Conservation (phyloP, 768 basidiomycete species). For the Podaxis sp. region DNA sequence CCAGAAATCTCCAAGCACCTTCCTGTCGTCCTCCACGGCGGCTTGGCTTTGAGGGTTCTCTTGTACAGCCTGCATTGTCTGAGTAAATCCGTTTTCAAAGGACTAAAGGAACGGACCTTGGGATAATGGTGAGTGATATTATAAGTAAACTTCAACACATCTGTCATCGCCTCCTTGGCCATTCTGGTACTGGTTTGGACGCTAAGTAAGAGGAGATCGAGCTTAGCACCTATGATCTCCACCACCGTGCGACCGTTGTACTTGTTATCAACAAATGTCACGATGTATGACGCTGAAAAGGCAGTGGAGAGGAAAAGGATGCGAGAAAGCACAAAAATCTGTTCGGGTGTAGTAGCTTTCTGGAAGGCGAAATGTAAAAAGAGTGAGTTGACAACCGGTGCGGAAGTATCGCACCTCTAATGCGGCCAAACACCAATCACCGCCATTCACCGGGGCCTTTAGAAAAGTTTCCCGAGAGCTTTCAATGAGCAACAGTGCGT, state of each 20-base stretch:
- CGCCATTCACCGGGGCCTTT: conserved; percentile 60
- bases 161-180: conserved; percentile 72
- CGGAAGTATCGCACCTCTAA: conserved; percentile 50
- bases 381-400: not conserved
- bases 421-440: conserved; percentile 49
- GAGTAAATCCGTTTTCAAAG: not conserved
- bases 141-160: conserved; percentile 82
- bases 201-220: conserved; percentile 52
- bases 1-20: conserved; percentile 76
- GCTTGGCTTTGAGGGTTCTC: conserved; percentile 42
- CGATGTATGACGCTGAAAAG: conserved; percentile 47
- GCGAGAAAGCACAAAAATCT: conserved; percentile 71
- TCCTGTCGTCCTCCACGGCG: conserved; percentile 30
- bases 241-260: conserved; percentile 53
- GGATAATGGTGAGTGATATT: conserved; percentile 83
- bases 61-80: conserved; percentile 31
- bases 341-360: conserved; percentile 62
- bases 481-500: conserved; percentile 71
- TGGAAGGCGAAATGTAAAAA: conserved; percentile 24
- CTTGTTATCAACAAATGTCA: conserved; percentile 64
- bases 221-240: conserved; percentile 58
- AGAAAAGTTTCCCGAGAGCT: conserved; percentile 57
- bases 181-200: conserved; percentile 51
- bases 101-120: conserved; percentile 43
- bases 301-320: conserved; percentile 76